Evolutionary conservation across 495 filamentous ascomycete species (phyloP).

Genomic region (Penicillium paxilli): DNA sequence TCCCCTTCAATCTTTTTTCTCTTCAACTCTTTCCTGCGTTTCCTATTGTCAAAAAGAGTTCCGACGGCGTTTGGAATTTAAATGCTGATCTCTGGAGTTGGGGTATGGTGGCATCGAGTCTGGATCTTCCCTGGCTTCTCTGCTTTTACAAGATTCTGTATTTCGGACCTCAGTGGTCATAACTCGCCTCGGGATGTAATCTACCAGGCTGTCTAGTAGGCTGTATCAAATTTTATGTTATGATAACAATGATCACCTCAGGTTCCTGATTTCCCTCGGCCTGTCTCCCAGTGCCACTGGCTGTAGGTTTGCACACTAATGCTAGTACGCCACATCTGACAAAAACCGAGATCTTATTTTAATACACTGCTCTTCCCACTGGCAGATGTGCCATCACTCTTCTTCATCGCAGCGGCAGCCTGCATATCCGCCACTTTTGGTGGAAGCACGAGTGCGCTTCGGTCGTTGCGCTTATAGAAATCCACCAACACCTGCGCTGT

Average conservation of each 20-base stretch:
- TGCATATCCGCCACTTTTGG: slow-evolving; percentile 78
- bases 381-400: slow-evolving; percentile 23
- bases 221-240: background rate
- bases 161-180: background rate
- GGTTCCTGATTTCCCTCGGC: no score
- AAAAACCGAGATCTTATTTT: slow-evolving; percentile 1
- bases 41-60: background rate
- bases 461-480: slow-evolving; percentile 88
- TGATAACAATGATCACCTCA: background rate
- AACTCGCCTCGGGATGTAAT: background rate
- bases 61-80: background rate
- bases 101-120: background rate
- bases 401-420: slow-evolving; percentile 45
- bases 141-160: background rate
- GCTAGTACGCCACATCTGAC: no score
- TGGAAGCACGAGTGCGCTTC: slow-evolving; percentile 78
- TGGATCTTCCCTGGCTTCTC: no score
- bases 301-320: no score
- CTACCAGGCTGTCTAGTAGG: background rate
- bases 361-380: background rate
- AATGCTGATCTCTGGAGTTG: background rate
- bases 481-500: slow-evolving; percentile 82
- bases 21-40: background rate
- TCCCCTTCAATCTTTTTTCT: slow-evolving; percentile 10
- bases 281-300: no score